Conservation (phyloP, 768 basidiomycete genomes). For the Mycena pura region DNA sequence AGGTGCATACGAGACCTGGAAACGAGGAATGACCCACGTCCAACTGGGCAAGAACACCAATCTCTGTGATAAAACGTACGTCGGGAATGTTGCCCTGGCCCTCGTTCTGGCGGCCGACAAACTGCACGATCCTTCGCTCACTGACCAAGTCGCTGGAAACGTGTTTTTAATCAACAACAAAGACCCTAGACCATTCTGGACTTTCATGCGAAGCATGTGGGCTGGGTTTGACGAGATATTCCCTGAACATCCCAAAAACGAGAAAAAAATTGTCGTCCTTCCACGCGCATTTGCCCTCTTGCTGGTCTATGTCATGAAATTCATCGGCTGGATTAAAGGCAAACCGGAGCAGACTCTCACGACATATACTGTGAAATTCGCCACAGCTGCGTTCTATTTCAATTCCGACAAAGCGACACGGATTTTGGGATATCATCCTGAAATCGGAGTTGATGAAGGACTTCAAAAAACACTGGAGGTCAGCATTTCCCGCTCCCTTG, state of each 20-base stretch:
- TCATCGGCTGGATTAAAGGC: constrained; percentile 8
- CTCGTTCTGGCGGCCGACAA: constrained; percentile 77
- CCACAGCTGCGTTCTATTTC: constrained; percentile 8
- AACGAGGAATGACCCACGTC: constrained; percentile 37
- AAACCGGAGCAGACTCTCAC: neutral
- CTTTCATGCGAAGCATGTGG: constrained; percentile 69
- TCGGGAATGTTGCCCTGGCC: constrained; percentile 75
- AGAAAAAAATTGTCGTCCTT: constrained; percentile 20
- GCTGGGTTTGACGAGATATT: constrained; percentile 47
- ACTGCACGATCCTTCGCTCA: constrained; percentile 54
- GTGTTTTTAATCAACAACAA: constrained; percentile 82
- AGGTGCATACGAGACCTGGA: constrained; percentile 13
- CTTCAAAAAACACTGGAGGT: constrained; percentile 63
- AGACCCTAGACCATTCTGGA: constrained; percentile 80
- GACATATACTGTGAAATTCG: constrained; percentile 15
- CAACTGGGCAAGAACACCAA: constrained; percentile 78
- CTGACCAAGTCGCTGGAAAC: constrained; percentile 73
- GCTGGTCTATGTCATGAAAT: constrained; percentile 32
- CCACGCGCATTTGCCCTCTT: constrained; percentile 22
- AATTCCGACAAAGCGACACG: constrained; percentile 11
- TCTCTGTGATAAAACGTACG: constrained; percentile 77
- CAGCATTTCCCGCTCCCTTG: no score
- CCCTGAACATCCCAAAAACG: constrained; percentile 34
- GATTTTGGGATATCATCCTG: constrained; percentile 71
- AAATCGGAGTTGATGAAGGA: constrained; percentile 73